These are phyloP conservation scores for Detonula confervacea DNA, from an alignment of 352 stramenopile species.

Conservation along the genomic window DNA sequence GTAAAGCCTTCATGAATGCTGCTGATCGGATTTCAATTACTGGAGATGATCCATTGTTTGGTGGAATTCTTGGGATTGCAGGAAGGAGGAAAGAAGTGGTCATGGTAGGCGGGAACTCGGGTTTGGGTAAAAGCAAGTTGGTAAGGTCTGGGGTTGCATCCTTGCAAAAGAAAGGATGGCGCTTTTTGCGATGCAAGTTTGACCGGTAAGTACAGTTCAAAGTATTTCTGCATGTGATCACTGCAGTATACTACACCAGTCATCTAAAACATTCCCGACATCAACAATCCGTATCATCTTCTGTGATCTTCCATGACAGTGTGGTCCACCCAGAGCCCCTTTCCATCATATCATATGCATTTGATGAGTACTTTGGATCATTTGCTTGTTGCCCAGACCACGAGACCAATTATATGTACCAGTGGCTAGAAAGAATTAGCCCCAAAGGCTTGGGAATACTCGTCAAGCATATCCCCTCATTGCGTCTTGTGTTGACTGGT, in stretches of 20 bases:
- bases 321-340: constrained; percentile 30
- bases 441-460: constrained; percentile 4
- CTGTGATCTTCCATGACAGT: neutral
- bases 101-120: constrained; percentile 29
- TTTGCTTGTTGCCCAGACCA: neutral
- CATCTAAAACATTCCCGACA: neutral
- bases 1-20: constrained; percentile 31
- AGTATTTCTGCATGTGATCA: neutral
- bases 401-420: neutral
- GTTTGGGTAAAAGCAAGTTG: constrained; percentile 32
- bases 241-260: neutral
- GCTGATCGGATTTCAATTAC: constrained; percentile 1
- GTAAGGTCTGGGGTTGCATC: constrained; percentile 14
- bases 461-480: constrained; percentile 19
- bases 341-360: constrained; percentile 34
- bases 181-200: constrained; percentile 47
- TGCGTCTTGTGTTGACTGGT: constrained; percentile 4
- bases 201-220: constrained; percentile 21
- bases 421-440: constrained; percentile 5
- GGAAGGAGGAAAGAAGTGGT: constrained; percentile 19
- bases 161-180: constrained; percentile 38
- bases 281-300: too few relatives aligned
- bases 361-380: constrained; percentile 38
- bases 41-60: constrained; percentile 20
- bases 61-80: constrained; percentile 1